Conservation (phyloP, 306 rosid species). For the Psophocarpus tetragonolobus region DNA sequence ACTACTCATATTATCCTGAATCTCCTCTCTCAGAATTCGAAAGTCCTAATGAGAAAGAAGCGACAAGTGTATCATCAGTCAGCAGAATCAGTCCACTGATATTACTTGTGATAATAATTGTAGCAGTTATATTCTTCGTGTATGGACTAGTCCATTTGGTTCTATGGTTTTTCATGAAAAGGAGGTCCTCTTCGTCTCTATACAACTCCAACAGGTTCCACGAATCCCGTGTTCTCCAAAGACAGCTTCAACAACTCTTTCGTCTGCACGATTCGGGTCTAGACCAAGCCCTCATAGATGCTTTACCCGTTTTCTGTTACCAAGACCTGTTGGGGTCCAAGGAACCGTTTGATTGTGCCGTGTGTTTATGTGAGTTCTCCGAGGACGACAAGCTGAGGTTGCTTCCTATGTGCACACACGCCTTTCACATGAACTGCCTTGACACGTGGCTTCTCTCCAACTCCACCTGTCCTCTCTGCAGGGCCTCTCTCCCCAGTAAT, state of each 20-base stretch:
- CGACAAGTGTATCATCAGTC: slow-evolving; percentile 48
- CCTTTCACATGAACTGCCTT: slow-evolving; percentile 78
- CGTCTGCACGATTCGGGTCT: slow-evolving; percentile 79
- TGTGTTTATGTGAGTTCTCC: slow-evolving; percentile 73
- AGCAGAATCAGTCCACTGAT: slow-evolving; percentile 66
- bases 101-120: slow-evolving; percentile 60
- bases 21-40: slow-evolving; percentile 35
- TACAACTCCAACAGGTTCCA: slow-evolving; percentile 56
- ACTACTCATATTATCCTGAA: slow-evolving; percentile 42
- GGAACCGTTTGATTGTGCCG: slow-evolving; percentile 87
- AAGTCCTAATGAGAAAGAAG: slow-evolving; percentile 36
- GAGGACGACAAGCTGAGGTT: slow-evolving; percentile 68
- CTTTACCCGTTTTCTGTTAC: slow-evolving; percentile 72
- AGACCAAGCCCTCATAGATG: slow-evolving; percentile 67
- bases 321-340: slow-evolving; percentile 59
- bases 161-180: slow-evolving; percentile 57
- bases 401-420: slow-evolving; percentile 81
- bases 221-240: slow-evolving; percentile 58
- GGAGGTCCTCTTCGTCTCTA: slow-evolving; percentile 47
- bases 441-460: slow-evolving; percentile 92
- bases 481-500: slow-evolving; percentile 47
- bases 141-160: slow-evolving; percentile 67
- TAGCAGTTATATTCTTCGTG: slow-evolving; percentile 71
- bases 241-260: slow-evolving; percentile 91
- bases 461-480: slow-evolving; percentile 91